Percentiles rank a stretch among this genome's conserved stretches.
phyloP scores from a whole-genome alignment of 805 yeast species.

The Naumovozyma castellii region DNA sequence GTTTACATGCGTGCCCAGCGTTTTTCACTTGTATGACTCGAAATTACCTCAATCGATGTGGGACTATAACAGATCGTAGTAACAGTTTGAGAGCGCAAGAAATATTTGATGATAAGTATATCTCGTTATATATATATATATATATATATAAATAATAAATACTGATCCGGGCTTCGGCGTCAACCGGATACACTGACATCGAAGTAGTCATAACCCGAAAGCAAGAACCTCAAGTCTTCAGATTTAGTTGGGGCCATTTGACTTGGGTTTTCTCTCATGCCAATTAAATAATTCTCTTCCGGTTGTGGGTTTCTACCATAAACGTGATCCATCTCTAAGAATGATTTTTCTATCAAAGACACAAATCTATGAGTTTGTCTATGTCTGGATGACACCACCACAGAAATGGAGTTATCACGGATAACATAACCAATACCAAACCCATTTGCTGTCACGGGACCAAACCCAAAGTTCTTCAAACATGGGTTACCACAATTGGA shows the following conservation, averaged over 20 bases:
- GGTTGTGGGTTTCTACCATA: constrained; percentile 27
- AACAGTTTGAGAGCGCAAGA: too few relatives aligned
- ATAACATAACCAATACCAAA: constrained; percentile 90
- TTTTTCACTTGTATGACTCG: too few relatives aligned
- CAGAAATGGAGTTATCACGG: constrained; percentile 65
- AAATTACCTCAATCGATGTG: too few relatives aligned
- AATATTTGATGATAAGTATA: too few relatives aligned
- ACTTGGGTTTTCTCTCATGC: constrained; percentile 2
- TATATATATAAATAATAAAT: not conserved
- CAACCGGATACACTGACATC: constrained; percentile 35
- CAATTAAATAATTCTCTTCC: constrained; percentile 4
- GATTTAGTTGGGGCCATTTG: constrained; percentile 17
- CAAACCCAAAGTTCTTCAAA: constrained; percentile 77
- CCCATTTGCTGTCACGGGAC: constrained; percentile 84
- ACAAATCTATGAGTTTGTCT: constrained; percentile 74
- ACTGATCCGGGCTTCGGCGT: not conserved
- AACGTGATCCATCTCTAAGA: constrained; percentile 48
- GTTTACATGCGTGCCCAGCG: too few relatives aligned
- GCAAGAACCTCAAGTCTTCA: constrained; percentile 33
- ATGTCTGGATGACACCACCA: constrained; percentile 80
- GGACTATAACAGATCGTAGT: too few relatives aligned
- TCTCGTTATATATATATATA: not conserved
- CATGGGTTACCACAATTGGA: constrained; percentile 92
- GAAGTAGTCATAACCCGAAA: constrained; percentile 86
- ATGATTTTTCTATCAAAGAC: constrained; percentile 56